These are phyloP conservation scores for Leptoxyphium fumago DNA, from an alignment of 2,329 filamentous ascomycete genomes.

Conservation along the genomic window DNA sequence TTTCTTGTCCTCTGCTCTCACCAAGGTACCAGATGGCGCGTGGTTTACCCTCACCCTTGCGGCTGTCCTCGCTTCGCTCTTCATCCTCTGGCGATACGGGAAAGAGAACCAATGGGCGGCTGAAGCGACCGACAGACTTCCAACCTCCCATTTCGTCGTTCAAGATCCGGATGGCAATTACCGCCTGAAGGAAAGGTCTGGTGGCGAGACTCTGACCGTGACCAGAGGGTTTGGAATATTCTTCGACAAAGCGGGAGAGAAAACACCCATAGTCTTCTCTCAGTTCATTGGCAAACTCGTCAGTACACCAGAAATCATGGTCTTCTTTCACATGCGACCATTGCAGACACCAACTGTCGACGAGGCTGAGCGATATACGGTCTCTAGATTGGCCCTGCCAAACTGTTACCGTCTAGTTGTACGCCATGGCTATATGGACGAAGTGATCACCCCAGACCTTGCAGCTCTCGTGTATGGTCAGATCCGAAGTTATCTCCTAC, in stretches of 20 bases:
- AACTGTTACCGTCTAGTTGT: conserved; percentile 55
- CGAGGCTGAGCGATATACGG: conserved; percentile 37
- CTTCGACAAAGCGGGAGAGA: conserved; percentile 60
- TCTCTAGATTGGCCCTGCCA: conserved; percentile 29
- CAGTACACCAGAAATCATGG: conserved; percentile 49
- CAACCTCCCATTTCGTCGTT: conserved; percentile 32
- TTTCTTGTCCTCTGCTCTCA: conserved; percentile 54
- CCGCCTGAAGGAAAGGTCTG: conserved; percentile 9
- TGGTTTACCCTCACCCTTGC: conserved; percentile 64
- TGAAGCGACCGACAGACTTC: conserved; percentile 47
- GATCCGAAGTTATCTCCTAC: conserved; percentile 25
- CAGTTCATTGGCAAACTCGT: conserved; percentile 61
- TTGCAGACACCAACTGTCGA: conserved; percentile 40
- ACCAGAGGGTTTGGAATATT: conserved; percentile 50
- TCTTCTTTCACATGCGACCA: conserved; percentile 60
- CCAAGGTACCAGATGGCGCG: conserved; percentile 59
- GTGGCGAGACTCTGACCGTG: conserved; percentile 26
- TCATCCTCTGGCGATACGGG: conserved; percentile 64
- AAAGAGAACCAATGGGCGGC: conserved; percentile 65
- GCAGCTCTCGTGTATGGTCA: conserved; percentile 46
- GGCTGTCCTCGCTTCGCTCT: conserved; percentile 45
- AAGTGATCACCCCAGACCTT: conserved; percentile 51
- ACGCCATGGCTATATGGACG: conserved; percentile 59
- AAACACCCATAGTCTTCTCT: conserved; percentile 51
- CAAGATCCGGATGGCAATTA: conserved; percentile 15